phyloP scores from a whole-genome alignment of 2,329 filamentous ascomycete genomes.

The Phialemonium atrogriseum region DNA sequence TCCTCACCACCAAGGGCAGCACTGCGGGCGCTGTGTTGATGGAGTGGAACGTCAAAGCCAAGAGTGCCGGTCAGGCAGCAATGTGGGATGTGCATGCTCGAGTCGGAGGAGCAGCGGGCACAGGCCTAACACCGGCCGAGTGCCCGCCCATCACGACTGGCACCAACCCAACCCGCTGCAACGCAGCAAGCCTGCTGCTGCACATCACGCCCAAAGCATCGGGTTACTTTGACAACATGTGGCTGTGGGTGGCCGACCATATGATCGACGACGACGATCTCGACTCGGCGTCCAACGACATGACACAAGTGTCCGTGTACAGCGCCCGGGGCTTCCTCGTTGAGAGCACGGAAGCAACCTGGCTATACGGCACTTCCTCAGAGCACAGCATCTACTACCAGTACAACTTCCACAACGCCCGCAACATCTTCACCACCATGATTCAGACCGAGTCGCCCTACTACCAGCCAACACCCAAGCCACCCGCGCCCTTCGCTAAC shows the following conservation, averaged over 20 bases:
- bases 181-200: slow-evolving; percentile 47
- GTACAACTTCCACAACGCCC: slow-evolving; percentile 39
- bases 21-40: slow-evolving; percentile 61
- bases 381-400: slow-evolving; percentile 44
- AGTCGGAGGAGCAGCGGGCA: slow-evolving; percentile 62
- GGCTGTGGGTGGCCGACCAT: slow-evolving; percentile 65
- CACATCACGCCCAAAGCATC: slow-evolving; percentile 37
- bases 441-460: slow-evolving; percentile 63
- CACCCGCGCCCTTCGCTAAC: slow-evolving; percentile 10
- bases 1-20: slow-evolving; percentile 57
- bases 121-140: slow-evolving; percentile 51
- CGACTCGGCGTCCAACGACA: slow-evolving; percentile 49
- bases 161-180: slow-evolving; percentile 42
- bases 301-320: slow-evolving; percentile 27
- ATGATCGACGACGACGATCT: slow-evolving; percentile 22
- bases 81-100: slow-evolving; percentile 58
- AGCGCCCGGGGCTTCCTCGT: slow-evolving; percentile 26
- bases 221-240: slow-evolving; percentile 45
- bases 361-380: slow-evolving; percentile 35
- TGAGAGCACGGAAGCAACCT: slow-evolving; percentile 20
- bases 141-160: slow-evolving; percentile 39
- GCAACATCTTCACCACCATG: slow-evolving; percentile 45
- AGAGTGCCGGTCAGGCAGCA: neutral
- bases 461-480: slow-evolving; percentile 34
- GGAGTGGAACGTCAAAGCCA: slow-evolving; percentile 46